Percentiles rank a stretch among this genome's conserved stretches.
Conservation (phyloP, 257 asterid species). For the Solanum virginianum region DNA sequence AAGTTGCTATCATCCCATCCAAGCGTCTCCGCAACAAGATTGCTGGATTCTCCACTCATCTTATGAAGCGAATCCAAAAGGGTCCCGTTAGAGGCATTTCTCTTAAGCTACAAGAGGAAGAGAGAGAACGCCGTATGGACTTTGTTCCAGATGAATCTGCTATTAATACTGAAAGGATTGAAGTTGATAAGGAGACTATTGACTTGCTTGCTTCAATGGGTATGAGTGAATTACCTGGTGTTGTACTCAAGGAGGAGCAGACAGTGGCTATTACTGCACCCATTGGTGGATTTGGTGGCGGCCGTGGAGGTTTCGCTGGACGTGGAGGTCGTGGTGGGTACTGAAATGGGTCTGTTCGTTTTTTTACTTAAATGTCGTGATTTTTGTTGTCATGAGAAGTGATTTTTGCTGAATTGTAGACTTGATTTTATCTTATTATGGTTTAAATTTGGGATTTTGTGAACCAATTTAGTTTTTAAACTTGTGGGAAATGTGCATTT, state of each 20-base stretch:
- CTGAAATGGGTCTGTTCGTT: background rate
- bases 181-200: conserved; percentile 63
- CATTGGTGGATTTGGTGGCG: conserved; percentile 11
- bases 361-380: background rate
- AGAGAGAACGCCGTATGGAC: conserved; percentile 77
- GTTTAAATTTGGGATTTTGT: background rate
- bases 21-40: conserved; percentile 74
- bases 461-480: background rate
- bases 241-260: conserved; percentile 25
- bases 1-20: conserved; percentile 60
- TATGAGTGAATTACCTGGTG: conserved; percentile 56
- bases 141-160: conserved; percentile 60
- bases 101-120: conserved; percentile 67
- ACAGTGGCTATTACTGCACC: conserved; percentile 11
- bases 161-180: conserved; percentile 36
- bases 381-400: background rate
- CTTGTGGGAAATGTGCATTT: background rate
- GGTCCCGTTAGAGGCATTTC: conserved; percentile 69
- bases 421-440: background rate
- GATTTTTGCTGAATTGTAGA: background rate
- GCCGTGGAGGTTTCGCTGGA: conserved; percentile 16
- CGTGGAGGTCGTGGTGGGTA: background rate
- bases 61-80: conserved; percentile 64
- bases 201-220: conserved; percentile 45
- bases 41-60: conserved; percentile 62